A percentile compares a stretch with the other conserved stretches of the same genome.
These are phyloP conservation scores for Funneliformis mosseae DNA, from an alignment of 192 early-diverging fungal species.

Conservation along the genomic window DNA sequence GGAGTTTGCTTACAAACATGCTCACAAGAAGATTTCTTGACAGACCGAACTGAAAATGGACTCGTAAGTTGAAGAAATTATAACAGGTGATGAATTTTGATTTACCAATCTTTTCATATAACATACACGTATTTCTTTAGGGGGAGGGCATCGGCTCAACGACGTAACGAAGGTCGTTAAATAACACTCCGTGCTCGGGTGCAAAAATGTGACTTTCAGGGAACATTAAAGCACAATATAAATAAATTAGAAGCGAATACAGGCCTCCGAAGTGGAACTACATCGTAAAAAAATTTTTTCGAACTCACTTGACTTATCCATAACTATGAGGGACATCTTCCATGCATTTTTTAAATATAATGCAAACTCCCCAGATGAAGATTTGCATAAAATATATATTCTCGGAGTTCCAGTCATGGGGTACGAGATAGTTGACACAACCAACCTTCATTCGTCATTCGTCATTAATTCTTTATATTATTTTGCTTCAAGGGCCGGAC, in stretches of 20 bases:
- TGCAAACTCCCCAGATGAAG: conserved; percentile 23
- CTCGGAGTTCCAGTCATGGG: conserved; percentile 37
- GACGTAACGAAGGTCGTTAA: conserved; percentile 36
- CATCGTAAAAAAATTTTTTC: conserved; percentile 36
- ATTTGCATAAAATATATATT: conserved; percentile 34
- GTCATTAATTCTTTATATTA: background rate
- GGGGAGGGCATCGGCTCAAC: conserved; percentile 33
- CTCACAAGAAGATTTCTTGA: conserved; percentile 35
- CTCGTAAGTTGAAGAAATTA: conserved; percentile 34
- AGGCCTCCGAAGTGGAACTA: conserved; percentile 34
- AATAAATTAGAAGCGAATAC: conserved; percentile 35
- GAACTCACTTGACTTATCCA: conserved; percentile 11
- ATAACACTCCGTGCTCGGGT: conserved; percentile 29
- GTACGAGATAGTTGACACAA: conserved; percentile 37
- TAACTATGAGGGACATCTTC: conserved; percentile 34
- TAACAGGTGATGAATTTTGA: background rate
- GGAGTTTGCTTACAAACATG: conserved; percentile 34
- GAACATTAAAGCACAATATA: conserved; percentile 30
- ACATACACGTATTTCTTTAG: conserved; percentile 34
- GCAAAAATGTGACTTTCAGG: conserved; percentile 37
- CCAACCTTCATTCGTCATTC: background rate
- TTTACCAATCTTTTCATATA: background rate
- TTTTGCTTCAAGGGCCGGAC: conserved; percentile 21
- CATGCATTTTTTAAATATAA: conserved; percentile 28
- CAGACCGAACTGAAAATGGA: conserved; percentile 35